Percentiles rank a stretch among this genome's conserved stretches.
phyloP scores from a whole-genome alignment of 495 filamentous ascomycete genomes.

The Coniosporium apollinis region DNA sequence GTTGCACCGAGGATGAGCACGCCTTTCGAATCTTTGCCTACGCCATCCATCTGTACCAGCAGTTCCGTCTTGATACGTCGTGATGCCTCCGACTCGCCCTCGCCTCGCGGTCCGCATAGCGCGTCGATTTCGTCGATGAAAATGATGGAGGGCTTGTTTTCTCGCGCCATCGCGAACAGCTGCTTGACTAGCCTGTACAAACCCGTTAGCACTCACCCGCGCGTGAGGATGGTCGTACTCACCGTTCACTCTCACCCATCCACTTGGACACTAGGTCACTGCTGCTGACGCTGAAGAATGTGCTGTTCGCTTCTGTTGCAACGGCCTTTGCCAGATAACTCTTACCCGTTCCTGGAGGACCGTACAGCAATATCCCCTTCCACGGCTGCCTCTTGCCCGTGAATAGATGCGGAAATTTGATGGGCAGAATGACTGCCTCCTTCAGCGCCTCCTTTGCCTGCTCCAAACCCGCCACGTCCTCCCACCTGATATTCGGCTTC shows the following conservation, averaged over 20 bases:
- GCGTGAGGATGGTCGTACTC: constrained; percentile 11
- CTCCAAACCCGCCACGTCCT: constrained; percentile 95
- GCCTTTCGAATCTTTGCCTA: constrained; percentile 83
- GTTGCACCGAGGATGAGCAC: constrained; percentile 93
- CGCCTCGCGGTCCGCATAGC: constrained; percentile 85
- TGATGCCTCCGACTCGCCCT: constrained; percentile 95
- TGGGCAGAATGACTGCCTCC: constrained; percentile 90
- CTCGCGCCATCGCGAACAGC: constrained; percentile 92
- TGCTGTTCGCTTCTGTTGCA: constrained; percentile 95
- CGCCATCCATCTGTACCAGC: constrained; percentile 98
- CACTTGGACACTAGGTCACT: constrained; percentile 95
- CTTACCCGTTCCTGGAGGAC: constrained; percentile 93
- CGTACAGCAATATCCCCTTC: constrained; percentile 95
- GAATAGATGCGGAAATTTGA: constrained; percentile 96
- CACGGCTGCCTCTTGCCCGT: constrained; percentile 94
- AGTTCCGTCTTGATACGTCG: constrained; percentile 97
- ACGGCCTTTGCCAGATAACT: constrained; percentile 94
- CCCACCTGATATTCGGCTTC: constrained; percentile 90
- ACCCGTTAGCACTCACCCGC: no score
- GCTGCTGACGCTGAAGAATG: constrained; percentile 97
- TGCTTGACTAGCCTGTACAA: constrained; percentile 73
- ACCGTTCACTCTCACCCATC: constrained; percentile 99
- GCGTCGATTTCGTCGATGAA: constrained; percentile 99
- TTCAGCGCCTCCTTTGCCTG: constrained; percentile 92
- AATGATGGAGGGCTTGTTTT: constrained; percentile 96